These are phyloP conservation scores for Leccinum subgranulosum DNA, from an alignment of 768 basidiomycete species.

Conservation along the genomic window DNA sequence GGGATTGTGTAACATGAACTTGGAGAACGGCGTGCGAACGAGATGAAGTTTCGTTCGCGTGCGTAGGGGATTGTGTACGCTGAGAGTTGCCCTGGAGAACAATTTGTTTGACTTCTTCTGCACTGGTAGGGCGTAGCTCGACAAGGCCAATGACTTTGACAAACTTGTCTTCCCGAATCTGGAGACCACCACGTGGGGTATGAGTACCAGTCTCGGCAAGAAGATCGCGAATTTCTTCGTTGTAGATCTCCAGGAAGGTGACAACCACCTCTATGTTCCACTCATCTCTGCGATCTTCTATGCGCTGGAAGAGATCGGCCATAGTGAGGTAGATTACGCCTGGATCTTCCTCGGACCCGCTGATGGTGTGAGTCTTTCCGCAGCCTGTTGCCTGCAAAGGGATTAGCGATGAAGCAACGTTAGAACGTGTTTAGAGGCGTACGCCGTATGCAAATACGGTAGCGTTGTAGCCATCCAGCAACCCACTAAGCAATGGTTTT, in stretches of 20 bases:
- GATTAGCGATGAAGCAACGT: constrained; percentile 9
- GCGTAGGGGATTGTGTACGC: constrained; percentile 90
- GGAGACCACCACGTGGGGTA: constrained; percentile 77
- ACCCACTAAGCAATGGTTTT: constrained; percentile 76
- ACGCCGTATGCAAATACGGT: constrained; percentile 99
- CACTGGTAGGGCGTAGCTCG: constrained; percentile 74
- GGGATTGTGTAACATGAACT: constrained; percentile 87
- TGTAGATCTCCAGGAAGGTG: constrained; percentile 98
- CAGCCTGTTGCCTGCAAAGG: constrained; percentile 92
- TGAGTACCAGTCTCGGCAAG: constrained; percentile 67
- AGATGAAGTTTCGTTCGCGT: constrained; percentile 95
- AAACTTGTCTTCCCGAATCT: constrained; percentile 91
- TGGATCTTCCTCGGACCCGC: constrained; percentile 81
- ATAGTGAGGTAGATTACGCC: constrained; percentile 97
- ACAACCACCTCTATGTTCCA: constrained; percentile 86
- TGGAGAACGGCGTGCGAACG: constrained; percentile 97
- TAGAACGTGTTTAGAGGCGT: constrained; percentile 32
- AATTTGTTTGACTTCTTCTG: constrained; percentile 92
- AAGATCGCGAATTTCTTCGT: constrained; percentile 97
- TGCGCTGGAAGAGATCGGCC: constrained; percentile 93
- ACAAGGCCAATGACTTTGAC: constrained; percentile 87
- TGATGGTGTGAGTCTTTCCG: constrained; percentile 99
- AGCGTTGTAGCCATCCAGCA: constrained; percentile 93
- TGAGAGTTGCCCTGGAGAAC: constrained; percentile 86
- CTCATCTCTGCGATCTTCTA: constrained; percentile 83